Conservation (phyloP, 805 yeast species). For the Wickerhamomyces kurtzmanii region DNA sequence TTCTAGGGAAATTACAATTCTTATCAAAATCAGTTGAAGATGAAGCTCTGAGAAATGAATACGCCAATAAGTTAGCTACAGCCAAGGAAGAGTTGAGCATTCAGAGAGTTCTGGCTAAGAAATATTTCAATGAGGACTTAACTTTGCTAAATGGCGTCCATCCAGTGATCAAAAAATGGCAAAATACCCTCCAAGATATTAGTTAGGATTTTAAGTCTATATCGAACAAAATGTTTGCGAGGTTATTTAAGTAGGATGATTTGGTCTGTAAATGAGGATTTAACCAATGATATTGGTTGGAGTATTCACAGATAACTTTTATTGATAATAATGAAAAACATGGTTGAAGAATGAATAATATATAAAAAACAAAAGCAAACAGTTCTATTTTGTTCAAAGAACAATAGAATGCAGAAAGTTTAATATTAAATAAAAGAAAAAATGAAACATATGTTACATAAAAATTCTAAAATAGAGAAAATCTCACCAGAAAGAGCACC, state of each 20-base stretch:
- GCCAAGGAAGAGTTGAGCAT: conserved; percentile 50
- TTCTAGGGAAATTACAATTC: conserved; percentile 44
- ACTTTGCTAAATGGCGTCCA: conserved; percentile 23
- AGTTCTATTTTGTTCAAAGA: too few relatives aligned
- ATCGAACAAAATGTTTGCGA: too few relatives aligned
- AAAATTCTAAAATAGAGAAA: too few relatives aligned
- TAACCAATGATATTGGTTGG: too few relatives aligned
- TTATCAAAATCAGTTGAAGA: conserved; percentile 12
- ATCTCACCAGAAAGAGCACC: conserved; percentile 99
- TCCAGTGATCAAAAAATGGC: conserved; percentile 38
- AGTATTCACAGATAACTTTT: too few relatives aligned
- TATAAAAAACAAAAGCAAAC: too few relatives aligned
- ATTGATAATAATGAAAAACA: too few relatives aligned
- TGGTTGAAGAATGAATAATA: too few relatives aligned
- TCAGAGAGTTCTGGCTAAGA: conserved; percentile 40
- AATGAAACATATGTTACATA: neutral
- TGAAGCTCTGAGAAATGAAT: conserved; percentile 8
- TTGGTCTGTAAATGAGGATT: too few relatives aligned
- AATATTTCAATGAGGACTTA: conserved; percentile 43
- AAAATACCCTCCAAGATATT: conserved; percentile 9
- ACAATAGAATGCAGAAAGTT: too few relatives aligned
- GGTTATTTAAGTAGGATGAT: too few relatives aligned
- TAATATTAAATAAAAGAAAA: neutral
- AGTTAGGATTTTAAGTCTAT: too few relatives aligned
- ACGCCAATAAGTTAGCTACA: conserved; percentile 16